These are phyloP conservation scores for Rhazya stricta DNA, from an alignment of 257 asterid species.

Conservation along the genomic window DNA sequence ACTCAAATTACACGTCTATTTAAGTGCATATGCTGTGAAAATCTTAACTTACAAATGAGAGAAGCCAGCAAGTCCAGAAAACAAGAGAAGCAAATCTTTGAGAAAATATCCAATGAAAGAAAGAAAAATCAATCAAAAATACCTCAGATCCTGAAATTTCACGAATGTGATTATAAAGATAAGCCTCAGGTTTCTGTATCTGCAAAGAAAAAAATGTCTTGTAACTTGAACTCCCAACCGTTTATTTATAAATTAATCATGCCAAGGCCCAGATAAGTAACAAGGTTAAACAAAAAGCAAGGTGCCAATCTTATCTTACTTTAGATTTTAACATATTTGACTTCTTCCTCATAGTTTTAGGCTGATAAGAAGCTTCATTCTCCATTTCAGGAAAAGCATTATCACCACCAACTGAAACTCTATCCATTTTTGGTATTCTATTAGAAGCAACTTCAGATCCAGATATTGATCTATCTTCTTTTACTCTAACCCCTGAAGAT, in stretches of 20 bases:
- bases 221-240: too few species aligned
- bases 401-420: slow-evolving; percentile 33
- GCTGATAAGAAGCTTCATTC: slow-evolving; percentile 31
- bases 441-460: slow-evolving; percentile 44
- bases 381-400: slow-evolving; percentile 40
- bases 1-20: background rate
- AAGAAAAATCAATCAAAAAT: slow-evolving; percentile 1
- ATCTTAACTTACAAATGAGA: background rate
- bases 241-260: too few species aligned
- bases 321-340: slow-evolving; percentile 42
- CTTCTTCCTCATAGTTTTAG: slow-evolving; percentile 43
- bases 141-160: slow-evolving; percentile 59
- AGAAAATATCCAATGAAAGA: too few species aligned
- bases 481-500: slow-evolving; percentile 42
- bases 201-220: background rate
- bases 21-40: background rate
- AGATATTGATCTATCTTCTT: slow-evolving; percentile 37
- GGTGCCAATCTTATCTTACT: slow-evolving; percentile 30
- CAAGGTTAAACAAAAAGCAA: slow-evolving; percentile 9
- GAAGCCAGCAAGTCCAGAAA: too few species aligned
- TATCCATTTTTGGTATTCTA: slow-evolving; percentile 47
- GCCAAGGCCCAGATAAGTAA: background rate
- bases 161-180: slow-evolving; percentile 28
- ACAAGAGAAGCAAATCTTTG: too few species aligned
- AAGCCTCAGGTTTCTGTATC: slow-evolving; percentile 27